Conservation (phyloP, 169 alveolate genomes). For the Plasmodium gallinaceum region DNA sequence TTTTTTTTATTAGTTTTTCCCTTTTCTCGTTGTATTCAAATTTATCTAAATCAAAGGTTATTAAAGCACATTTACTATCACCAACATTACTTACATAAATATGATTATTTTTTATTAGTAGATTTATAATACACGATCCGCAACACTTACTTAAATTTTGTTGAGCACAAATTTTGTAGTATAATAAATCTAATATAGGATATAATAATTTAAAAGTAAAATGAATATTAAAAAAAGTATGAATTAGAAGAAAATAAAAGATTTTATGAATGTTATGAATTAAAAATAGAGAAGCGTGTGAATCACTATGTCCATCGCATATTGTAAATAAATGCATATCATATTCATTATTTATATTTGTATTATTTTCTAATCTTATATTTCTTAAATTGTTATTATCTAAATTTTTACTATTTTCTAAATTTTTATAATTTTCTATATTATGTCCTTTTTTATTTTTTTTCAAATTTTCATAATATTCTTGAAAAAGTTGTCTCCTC, state of each 20-base stretch:
- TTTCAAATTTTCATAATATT: slow-evolving; percentile 4
- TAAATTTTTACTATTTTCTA: background rate
- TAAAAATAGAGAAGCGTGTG: slow-evolving; percentile 46
- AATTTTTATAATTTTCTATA: background rate
- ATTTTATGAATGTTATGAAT: slow-evolving; percentile 47
- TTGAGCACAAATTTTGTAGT: background rate
- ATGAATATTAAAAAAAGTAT: slow-evolving; percentile 55
- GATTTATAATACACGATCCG: slow-evolving; percentile 66
- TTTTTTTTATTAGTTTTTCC: background rate
- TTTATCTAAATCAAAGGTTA: slow-evolving; percentile 52
- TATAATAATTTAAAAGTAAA: slow-evolving; percentile 31
- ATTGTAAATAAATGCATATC: slow-evolving; percentile 74
- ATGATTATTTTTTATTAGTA: slow-evolving; percentile 30
- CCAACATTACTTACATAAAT: slow-evolving; percentile 69
- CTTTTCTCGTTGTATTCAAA: slow-evolving; percentile 6
- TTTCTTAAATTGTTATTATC: background rate
- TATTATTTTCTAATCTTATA: too few relatives aligned
- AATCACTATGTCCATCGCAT: slow-evolving; percentile 74
- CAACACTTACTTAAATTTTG: slow-evolving; percentile 1
- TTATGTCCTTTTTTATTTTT: background rate
- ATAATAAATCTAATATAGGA: slow-evolving; percentile 54
- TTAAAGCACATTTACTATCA: slow-evolving; percentile 53
- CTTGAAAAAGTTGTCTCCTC: background rate
- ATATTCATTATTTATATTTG: background rate
- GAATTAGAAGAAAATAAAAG: slow-evolving; percentile 47